Evolutionary conservation across 2,329 filamentous ascomycete genomes (phyloP).

Genomic region (Aspergillus sp.): DNA sequence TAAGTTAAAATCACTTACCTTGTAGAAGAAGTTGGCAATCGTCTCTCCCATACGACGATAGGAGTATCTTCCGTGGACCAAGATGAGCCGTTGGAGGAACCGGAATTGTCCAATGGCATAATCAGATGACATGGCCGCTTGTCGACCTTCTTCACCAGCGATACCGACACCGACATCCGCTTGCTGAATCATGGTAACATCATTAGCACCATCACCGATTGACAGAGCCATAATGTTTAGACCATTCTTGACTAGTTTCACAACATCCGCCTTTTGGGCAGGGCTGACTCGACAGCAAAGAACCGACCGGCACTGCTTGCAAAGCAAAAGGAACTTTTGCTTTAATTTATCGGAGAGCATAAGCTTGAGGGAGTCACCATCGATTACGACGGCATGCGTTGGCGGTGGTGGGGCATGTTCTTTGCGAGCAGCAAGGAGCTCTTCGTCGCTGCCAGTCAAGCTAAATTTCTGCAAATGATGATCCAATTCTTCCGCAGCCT

Average conservation of each 20-base stretch:
- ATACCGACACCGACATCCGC: slow-evolving; percentile 95
- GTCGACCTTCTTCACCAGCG: slow-evolving; percentile 81
- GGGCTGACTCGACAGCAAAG: slow-evolving; percentile 96
- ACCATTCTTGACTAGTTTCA: slow-evolving; percentile 87
- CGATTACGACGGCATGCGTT: slow-evolving; percentile 88
- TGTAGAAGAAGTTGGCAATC: slow-evolving; percentile 99
- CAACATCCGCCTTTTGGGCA: slow-evolving; percentile 93
- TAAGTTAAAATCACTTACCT: slow-evolving; percentile 41
- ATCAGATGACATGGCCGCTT: slow-evolving; percentile 92
- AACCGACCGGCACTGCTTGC: slow-evolving; percentile 94
- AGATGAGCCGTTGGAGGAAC: slow-evolving; percentile 71
- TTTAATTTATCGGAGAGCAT: slow-evolving; percentile 72
- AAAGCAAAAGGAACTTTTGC: slow-evolving; percentile 88
- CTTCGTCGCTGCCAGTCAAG: slow-evolving; percentile 74
- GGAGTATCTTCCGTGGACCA: slow-evolving; percentile 93
- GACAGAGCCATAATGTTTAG: slow-evolving; percentile 93
- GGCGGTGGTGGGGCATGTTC: slow-evolving; percentile 79
- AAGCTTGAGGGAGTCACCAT: slow-evolving; percentile 85
- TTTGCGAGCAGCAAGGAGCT: slow-evolving; percentile 66
- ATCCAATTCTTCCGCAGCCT: slow-evolving; percentile 63
- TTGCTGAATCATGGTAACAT: slow-evolving; percentile 96
- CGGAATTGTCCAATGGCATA: slow-evolving; percentile 93
- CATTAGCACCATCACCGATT: slow-evolving; percentile 88
- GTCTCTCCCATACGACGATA: slow-evolving; percentile 87
- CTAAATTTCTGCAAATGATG: slow-evolving; percentile 62